Evolutionary conservation across 768 basidiomycete genomes (phyloP).

Genomic region (Mycena crocata): DNA sequence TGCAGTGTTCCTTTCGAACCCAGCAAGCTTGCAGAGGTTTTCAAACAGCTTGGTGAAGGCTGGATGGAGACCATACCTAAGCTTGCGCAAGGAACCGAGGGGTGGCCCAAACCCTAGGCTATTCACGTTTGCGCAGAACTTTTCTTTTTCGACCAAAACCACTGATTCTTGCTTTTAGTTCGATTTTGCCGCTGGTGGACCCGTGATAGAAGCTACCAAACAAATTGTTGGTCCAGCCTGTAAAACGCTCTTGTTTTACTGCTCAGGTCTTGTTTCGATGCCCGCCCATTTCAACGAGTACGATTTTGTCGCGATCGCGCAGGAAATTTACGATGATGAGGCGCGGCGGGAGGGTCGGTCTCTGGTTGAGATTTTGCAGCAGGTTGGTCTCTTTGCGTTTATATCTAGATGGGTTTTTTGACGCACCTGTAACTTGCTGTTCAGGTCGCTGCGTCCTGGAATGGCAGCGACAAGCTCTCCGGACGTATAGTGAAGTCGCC

Average conservation of each 20-base stretch:
- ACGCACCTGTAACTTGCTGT: background rate
- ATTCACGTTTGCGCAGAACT: conserved; percentile 17
- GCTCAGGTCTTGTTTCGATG: background rate
- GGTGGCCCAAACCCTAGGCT: conserved; percentile 23
- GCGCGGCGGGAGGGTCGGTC: conserved; percentile 17
- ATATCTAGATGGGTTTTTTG: no score
- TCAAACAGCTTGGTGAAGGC: conserved; percentile 11
- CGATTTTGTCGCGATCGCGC: conserved; percentile 13
- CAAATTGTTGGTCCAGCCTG: conserved; percentile 16
- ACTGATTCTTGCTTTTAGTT: conserved; percentile 1
- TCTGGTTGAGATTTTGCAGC: conserved; percentile 4
- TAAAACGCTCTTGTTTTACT: conserved; percentile 16
- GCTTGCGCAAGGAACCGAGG: conserved; percentile 3
- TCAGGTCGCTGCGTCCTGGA: conserved; percentile 13
- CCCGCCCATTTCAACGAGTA: conserved; percentile 4
- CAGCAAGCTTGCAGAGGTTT: background rate
- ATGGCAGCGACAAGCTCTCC: conserved; percentile 24
- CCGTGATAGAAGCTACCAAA: conserved; percentile 17
- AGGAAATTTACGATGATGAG: conserved; percentile 22
- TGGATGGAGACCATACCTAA: conserved; percentile 8
- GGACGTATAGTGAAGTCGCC: conserved; percentile 11
- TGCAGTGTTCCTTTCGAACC: background rate
- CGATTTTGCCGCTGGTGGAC: conserved; percentile 19
- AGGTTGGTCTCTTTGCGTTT: background rate
- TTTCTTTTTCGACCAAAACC: background rate